Base-by-base conservation (phyloP, 2,329 filamentous ascomycete species). In the Teratosphaeria gauchensis region DNA sequence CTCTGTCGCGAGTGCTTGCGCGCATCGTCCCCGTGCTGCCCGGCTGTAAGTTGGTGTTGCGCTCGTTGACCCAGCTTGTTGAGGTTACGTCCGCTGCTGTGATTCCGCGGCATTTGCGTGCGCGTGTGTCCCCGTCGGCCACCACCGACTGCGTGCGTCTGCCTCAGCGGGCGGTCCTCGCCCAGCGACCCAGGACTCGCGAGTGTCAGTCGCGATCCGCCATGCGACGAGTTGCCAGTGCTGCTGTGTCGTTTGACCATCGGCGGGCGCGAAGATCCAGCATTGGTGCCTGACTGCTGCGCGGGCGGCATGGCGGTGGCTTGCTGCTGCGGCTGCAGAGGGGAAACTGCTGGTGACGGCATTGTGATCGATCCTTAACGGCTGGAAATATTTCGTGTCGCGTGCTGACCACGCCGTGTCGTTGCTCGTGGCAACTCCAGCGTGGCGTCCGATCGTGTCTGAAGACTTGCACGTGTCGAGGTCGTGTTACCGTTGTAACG, bases 81-180 rank as follows among this genome's bases (percentile, higher is more conserved):
- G 54, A 71, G 62, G 53, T 71, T 72, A 38, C 69, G 66, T 9
- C 64, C 67, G 58, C 66, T 69, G 64, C 64, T 68, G 57, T 70
- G 68, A 53, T 69, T 71, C 42, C 70, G 64, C 51, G 68, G 65
- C n/a, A 70, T 63, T 12, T 69, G 65, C 35, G 71, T 63, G 56
- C 69, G 68, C 31, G 69, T 62, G 58, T 72, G 69, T 11, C 60
- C 61, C 42, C 62, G 59, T 35, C 51, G 58, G 30, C 56, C 57
- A 52, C 57, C 63, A 51, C 62, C 64, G 33, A 65, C 65, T 28
- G 64, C 60, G 51, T 66, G 52, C 14, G 24, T 19, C 16, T 55
- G 65, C 28, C 65, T 63, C 24, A 62, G 64, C 3, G 59, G 61
- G 33, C 64, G 63, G 58, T 62, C 61, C 24, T 64, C 64, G 56